Percentiles rank a stretch among this genome's conserved stretches.
These are phyloP conservation scores for Geopyxis carbonaria DNA, from an alignment of 495 filamentous ascomycete genomes.

Conservation along the genomic window DNA sequence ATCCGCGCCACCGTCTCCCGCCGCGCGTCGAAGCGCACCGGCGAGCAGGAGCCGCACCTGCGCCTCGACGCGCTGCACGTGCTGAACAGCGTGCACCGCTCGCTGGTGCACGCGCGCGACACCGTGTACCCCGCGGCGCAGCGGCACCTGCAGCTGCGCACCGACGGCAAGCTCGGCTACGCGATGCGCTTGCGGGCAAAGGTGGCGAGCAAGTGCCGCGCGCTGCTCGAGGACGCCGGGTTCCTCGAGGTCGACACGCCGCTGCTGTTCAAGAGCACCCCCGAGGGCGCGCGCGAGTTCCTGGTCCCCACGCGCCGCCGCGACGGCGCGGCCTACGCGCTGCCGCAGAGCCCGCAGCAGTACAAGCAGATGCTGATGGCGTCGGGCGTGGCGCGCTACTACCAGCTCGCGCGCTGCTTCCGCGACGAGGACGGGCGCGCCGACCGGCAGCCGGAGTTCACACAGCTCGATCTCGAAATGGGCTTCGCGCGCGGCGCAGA, in stretches of 20 bases:
- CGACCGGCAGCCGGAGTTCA: conserved; percentile 92
- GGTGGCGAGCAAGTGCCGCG: conserved; percentile 35
- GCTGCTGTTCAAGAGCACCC: conserved; percentile 89
- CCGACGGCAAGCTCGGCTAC: conserved; percentile 41
- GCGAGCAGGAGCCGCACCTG: conserved; percentile 34
- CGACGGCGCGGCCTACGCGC: conserved; percentile 59
- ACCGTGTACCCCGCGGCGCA: conserved; percentile 54
- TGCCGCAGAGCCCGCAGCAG: conserved; percentile 93
- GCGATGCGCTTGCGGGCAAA: conserved; percentile 43
- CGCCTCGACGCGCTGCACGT: conserved; percentile 43
- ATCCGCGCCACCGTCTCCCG: conserved; percentile 17
- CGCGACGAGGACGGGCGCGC: conserved; percentile 87
- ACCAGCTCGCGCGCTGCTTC: conserved; percentile 87
- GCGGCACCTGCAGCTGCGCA: conserved; percentile 73
- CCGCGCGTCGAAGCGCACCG: not conserved
- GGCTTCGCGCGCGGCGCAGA: conserved; percentile 56
- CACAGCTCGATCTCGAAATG: conserved; percentile 91
- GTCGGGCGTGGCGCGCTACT: conserved; percentile 64
- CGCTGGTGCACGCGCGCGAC: conserved; percentile 55
- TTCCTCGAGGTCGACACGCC: conserved; percentile 85
- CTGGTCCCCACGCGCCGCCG: conserved; percentile 69
- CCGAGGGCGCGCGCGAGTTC: conserved; percentile 89
- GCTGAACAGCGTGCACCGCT: conserved; percentile 59
- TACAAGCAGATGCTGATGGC: conserved; percentile 98
- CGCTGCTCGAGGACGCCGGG: conserved; percentile 32